A percentile compares a stretch with the other conserved stretches of the same genome.
These are phyloP conservation scores for Ustulina deusta DNA, from an alignment of 2,329 filamentous ascomycete species.

Conservation along the genomic window DNA sequence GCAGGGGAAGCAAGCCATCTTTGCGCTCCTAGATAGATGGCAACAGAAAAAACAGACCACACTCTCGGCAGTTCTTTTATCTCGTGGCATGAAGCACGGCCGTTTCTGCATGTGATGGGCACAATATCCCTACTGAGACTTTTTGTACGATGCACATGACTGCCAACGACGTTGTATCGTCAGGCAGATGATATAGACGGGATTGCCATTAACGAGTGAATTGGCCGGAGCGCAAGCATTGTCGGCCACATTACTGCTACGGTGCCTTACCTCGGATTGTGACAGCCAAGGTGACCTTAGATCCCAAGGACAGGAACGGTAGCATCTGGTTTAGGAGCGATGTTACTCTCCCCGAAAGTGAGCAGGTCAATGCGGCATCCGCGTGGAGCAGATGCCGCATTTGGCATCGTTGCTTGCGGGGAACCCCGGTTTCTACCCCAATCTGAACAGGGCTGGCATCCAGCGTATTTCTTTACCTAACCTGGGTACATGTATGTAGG, in stretches of 20 bases:
- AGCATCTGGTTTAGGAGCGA: constrained; percentile 9
- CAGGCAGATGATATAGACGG: constrained; percentile 18
- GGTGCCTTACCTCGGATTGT: constrained; percentile 12
- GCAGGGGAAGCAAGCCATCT: neutral
- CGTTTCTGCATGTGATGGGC: constrained; percentile 30
- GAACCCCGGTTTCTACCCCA: constrained; percentile 14
- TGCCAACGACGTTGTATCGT: constrained; percentile 13
- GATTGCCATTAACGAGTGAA: constrained; percentile 3
- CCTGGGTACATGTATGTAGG: too few relatives aligned
- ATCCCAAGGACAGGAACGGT: neutral
- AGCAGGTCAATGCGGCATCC: constrained; percentile 18
- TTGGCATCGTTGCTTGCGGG: constrained; percentile 21
- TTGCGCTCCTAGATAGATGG: constrained; percentile 7
- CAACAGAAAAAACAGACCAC: neutral
- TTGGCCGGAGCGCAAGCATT: neutral
- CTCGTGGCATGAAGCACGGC: neutral
- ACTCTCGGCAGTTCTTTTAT: constrained; percentile 17
- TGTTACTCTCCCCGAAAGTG: constrained; percentile 14
- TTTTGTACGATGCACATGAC: neutral
- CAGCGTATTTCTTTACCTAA: neutral
- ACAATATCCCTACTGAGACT: neutral
- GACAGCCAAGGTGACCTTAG: neutral
- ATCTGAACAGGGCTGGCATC: constrained; percentile 1
- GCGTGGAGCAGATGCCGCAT: constrained; percentile 10
- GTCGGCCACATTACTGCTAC: neutral